Evolutionary conservation across 208 protist species (phyloP), one percentile per base, ranked within the genome.

Genomic region (Acanthamoeba royreba): DNA sequence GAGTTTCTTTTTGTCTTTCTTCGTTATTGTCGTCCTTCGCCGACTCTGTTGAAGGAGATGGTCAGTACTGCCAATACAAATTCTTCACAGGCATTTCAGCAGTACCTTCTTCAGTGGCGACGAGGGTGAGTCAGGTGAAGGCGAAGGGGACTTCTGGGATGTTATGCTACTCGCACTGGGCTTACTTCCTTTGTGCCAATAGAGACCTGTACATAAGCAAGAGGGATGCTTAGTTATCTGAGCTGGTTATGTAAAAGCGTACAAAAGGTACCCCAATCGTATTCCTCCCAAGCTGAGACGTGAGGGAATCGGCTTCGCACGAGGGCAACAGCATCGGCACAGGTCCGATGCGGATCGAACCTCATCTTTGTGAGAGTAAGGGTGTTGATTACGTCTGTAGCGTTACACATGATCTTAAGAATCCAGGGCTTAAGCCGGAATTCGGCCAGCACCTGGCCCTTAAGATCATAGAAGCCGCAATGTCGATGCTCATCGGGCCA

Each of bases 341-440:
- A 92, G 17, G 55, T 92, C 40, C 87, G 7, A 17, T 92, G 87
- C 52, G 87, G 87, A 40, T 92, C 87, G 46, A 92, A 92, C 55
- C 87, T 15, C 87, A 92, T 92, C 61, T 92, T 92, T 9, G 87
- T 92, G 87, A 92, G 52, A 8, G 87, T 92, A 11, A 92, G 87
- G 4, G 87, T 92, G 61, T 92, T 92, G 61, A 92, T 92, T 31
- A 92, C 87, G 42, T 92, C 87, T 15, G 87, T 92, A 77, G 87
- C 87, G 61, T 92, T 92, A 92, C 87, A 92, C 15, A 58, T 92
- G 42, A 92, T 92, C 61, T 92, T 92, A 31, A 92, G 46, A 19
- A 92, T 92, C 87, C 87, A 92, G 8, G 87, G 87, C 46, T 72
- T 92, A n/a, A 92, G 52, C 87, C 61, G 38, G 87, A 79, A 92